Conservation (phyloP, 2,329 filamentous ascomycete genomes). For the Seiridium cupressi region DNA sequence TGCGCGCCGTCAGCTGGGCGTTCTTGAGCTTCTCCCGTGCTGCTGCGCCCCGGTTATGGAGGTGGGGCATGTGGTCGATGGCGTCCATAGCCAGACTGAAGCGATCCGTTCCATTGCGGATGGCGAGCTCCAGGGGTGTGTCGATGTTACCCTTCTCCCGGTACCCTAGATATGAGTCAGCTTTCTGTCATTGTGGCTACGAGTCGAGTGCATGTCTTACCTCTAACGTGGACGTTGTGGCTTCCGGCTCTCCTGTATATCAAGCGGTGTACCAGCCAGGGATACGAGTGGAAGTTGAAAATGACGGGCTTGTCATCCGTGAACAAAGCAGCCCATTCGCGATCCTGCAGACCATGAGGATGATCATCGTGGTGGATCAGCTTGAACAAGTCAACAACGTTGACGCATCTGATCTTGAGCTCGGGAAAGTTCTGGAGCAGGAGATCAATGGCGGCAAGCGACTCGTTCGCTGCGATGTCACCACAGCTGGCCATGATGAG, state of each 20-base stretch:
- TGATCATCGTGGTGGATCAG: slow-evolving; percentile 69
- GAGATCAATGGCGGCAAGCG: slow-evolving; percentile 71
- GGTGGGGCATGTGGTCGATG: slow-evolving; percentile 62
- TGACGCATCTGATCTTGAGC: slow-evolving; percentile 76
- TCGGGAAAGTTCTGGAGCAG: slow-evolving; percentile 69
- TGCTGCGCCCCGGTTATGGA: slow-evolving; percentile 62
- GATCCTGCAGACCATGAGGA: slow-evolving; percentile 68
- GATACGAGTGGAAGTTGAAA: slow-evolving; percentile 85
- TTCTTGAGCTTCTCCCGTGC: slow-evolving; percentile 65
- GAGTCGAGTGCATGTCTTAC: slow-evolving; percentile 18
- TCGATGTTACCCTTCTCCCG: slow-evolving; percentile 84
- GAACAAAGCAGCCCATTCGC: slow-evolving; percentile 68
- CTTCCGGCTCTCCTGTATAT: slow-evolving; percentile 73
- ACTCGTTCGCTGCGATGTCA: slow-evolving; percentile 72
- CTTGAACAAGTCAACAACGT: slow-evolving; percentile 79
- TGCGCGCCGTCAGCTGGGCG: slow-evolving; percentile 61
- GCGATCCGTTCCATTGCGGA: slow-evolving; percentile 74
- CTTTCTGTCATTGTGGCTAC: not conserved
- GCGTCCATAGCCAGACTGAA: slow-evolving; percentile 77
- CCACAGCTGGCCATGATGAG: slow-evolving; percentile 75
- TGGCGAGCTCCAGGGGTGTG: slow-evolving; percentile 75
- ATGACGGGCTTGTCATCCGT: slow-evolving; percentile 70
- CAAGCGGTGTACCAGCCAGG: slow-evolving; percentile 74
- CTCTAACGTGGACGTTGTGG: slow-evolving; percentile 69
- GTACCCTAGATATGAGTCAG: slow-evolving; percentile 45